Conservation (phyloP, 2,329 filamentous ascomycete genomes). For the Hypoxylon sp. region DNA sequence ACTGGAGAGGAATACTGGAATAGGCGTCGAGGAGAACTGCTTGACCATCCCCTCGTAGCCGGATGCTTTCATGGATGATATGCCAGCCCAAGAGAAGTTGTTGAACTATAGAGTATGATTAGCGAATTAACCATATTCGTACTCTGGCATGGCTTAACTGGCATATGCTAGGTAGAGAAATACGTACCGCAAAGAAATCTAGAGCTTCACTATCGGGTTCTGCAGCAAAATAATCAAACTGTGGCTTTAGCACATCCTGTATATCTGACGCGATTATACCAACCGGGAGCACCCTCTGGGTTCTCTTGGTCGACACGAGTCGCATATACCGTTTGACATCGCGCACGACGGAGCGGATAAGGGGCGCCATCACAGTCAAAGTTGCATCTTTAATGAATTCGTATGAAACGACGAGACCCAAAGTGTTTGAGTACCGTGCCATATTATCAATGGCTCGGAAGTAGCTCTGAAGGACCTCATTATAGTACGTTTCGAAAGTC, state of each 20-base stretch:
- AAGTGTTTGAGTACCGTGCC: conserved; percentile 49
- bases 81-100: conserved; percentile 28
- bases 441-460: conserved; percentile 48
- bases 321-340: conserved; percentile 51
- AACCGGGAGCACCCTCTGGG: conserved; percentile 39
- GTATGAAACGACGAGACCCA: conserved; percentile 47
- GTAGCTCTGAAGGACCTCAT: conserved; percentile 33
- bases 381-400: conserved; percentile 35
- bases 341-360: conserved; percentile 47
- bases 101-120: conserved; percentile 34
- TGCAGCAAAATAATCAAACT: conserved; percentile 43
- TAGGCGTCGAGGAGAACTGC: conserved; percentile 20
- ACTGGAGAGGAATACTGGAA: conserved; percentile 71
- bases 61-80: conserved; percentile 20
- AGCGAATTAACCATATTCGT: neutral
- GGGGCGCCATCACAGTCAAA: conserved; percentile 32
- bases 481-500: conserved; percentile 29
- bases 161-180: neutral
- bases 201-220: conserved; percentile 31
- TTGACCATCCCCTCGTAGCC: conserved; percentile 20
- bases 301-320: conserved; percentile 18
- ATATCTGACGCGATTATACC: conserved; percentile 29
- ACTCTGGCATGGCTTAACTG: neutral
- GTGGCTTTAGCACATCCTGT: conserved; percentile 11
- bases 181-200: conserved; percentile 44